Evolutionary conservation across 1,139 yeast genomes (phyloP).

Genomic region (Meyerozyma smithsonii): DNA sequence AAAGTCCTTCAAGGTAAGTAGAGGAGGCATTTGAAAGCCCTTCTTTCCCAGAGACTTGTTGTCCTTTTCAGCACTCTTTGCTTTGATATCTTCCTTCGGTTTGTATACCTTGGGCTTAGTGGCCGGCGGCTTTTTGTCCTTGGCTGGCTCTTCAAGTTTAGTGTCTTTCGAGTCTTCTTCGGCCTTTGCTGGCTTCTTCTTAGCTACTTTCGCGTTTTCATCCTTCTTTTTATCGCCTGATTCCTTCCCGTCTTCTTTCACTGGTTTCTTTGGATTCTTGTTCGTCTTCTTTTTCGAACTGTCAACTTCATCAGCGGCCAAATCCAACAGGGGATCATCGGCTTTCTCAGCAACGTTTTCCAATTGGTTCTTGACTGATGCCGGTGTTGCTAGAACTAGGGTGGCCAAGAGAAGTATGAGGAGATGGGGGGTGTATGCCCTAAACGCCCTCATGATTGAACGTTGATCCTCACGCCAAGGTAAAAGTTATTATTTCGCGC

Average conservation of each 20-base stretch:
- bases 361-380: neutral
- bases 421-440: neutral
- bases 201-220: neutral
- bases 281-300: neutral
- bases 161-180: neutral
- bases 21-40: conserved; percentile 18
- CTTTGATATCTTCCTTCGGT: neutral
- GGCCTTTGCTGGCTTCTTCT: neutral
- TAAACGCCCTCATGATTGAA: neutral
- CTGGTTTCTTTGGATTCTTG: neutral
- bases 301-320: neutral
- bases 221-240: neutral
- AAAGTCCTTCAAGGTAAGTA: conserved; percentile 33
- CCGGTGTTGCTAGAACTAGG: neutral
- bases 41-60: neutral
- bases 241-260: neutral
- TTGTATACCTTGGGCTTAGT: neutral
- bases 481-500: neutral
- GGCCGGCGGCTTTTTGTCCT: neutral
- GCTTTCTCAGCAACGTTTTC: neutral
- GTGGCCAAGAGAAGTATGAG: neutral
- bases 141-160: neutral
- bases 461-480: neutral
- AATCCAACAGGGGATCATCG: neutral
- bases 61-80: neutral